Evolutionary conservation across 208 protist genomes (phyloP).

Genomic region (Leishmania braziliensis): DNA sequence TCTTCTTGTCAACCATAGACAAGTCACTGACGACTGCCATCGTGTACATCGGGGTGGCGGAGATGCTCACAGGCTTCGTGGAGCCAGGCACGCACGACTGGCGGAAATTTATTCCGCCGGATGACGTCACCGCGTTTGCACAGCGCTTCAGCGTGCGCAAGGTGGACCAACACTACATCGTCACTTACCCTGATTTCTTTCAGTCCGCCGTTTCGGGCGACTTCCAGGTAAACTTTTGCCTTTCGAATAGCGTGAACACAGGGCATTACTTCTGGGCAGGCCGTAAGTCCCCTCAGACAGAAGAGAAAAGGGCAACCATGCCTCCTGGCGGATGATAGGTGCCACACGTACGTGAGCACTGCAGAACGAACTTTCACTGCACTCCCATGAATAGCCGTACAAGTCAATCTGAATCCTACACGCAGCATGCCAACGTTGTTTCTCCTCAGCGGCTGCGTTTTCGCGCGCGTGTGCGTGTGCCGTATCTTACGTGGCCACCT

Average conservation of each 20-base stretch:
- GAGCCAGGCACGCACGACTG: conserved; percentile 91
- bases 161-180: conserved; percentile 72
- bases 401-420: neutral
- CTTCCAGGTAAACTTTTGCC: conserved; percentile 69
- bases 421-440: neutral
- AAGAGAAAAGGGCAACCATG: neutral
- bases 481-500: neutral
- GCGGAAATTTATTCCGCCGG: conserved; percentile 88
- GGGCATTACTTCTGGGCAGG: conserved; percentile 89
- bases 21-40: conserved; percentile 79
- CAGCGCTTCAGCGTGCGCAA: conserved; percentile 53
- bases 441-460: neutral
- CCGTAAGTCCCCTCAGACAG: conserved; percentile 37
- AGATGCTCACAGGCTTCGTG: conserved; percentile 86
- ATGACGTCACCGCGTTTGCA: conserved; percentile 66
- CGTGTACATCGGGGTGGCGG: conserved; percentile 80
- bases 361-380: neutral
- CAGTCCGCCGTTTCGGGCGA: conserved; percentile 57
- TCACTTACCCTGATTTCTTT: conserved; percentile 67
- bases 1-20: conserved; percentile 94
- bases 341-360: neutral
- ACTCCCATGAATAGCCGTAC: neutral
- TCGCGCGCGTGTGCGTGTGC: neutral
- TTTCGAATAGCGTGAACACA: conserved; percentile 62
- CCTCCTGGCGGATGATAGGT: conserved; percentile 4